Conservation (phyloP, 345 rosid genomes). For the Noccaea bulbosa region DNA sequence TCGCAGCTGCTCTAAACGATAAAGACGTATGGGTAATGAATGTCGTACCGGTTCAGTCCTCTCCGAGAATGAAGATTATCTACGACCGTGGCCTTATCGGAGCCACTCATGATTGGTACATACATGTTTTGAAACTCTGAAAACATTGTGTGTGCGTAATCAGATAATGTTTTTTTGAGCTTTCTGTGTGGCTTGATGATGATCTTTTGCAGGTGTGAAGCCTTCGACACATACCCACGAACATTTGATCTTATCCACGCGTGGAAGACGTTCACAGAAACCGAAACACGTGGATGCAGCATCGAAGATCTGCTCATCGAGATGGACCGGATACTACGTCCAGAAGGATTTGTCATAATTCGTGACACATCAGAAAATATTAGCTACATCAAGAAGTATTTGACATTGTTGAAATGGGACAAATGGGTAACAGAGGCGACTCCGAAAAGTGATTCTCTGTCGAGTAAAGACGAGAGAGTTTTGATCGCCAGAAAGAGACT, state of each 20-base stretch:
- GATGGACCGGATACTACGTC: conserved; percentile 90
- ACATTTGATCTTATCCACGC: conserved; percentile 96
- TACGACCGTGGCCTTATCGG: conserved; percentile 97
- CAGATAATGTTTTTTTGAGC: not conserved
- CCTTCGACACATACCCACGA: conserved; percentile 92
- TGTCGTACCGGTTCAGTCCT: conserved; percentile 72
- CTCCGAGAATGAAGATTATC: conserved; percentile 76
- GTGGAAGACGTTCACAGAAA: conserved; percentile 74
- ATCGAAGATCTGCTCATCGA: conserved; percentile 79
- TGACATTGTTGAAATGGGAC: conserved; percentile 79
- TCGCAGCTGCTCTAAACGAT: conserved; percentile 82
- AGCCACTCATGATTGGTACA: conserved; percentile 93
- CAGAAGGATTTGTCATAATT: conserved; percentile 80
- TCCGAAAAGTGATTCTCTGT: conserved; percentile 71
- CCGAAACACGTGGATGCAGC: conserved; percentile 64
- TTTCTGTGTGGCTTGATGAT: not conserved
- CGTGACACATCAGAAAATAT: conserved; percentile 74
- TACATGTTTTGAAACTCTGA: not conserved
- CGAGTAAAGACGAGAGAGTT: conserved; percentile 68
- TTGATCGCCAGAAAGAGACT: conserved; percentile 78
- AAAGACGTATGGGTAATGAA: conserved; percentile 97
- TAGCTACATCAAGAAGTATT: conserved; percentile 56
- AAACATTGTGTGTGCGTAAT: not conserved
- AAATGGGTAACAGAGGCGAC: conserved; percentile 79
- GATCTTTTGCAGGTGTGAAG: conserved; percentile 73